Percentiles rank a stretch among this genome's conserved stretches.
phyloP scores from a whole-genome alignment of 805 yeast genomes.

The Hanseniaspora valbyensis region DNA sequence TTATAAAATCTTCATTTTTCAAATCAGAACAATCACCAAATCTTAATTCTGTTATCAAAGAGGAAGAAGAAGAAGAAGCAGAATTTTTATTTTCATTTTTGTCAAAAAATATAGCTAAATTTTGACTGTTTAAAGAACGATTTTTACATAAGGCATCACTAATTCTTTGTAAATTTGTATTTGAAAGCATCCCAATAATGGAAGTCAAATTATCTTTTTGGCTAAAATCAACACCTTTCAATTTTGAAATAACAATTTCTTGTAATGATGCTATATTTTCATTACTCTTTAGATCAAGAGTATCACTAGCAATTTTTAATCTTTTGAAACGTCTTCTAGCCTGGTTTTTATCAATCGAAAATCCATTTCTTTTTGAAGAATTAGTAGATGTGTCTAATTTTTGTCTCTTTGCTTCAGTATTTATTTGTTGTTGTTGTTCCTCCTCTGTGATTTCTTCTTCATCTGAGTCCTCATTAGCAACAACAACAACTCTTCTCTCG shows the following conservation, averaged over 20 bases:
- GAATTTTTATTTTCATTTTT: too few relatives aligned
- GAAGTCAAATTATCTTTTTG: slow-evolving; percentile 53
- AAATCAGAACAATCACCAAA: slow-evolving; percentile 91
- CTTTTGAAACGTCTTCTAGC: slow-evolving; percentile 19
- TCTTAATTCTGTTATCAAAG: slow-evolving; percentile 42
- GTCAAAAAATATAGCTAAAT: slow-evolving; percentile 62
- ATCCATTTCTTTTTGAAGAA: not conserved
- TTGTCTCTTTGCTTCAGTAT: slow-evolving; percentile 20
- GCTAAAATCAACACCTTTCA: slow-evolving; percentile 26
- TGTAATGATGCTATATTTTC: slow-evolving; percentile 61
- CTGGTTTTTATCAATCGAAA: slow-evolving; percentile 10
- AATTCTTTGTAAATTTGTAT: slow-evolving; percentile 56
- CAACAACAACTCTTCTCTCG: slow-evolving; percentile 1
- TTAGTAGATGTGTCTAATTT: not conserved
- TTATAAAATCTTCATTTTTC: slow-evolving; percentile 49
- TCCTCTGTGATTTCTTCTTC: slow-evolving; percentile 20
- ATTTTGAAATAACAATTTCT: slow-evolving; percentile 59
- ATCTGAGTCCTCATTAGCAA: slow-evolving; percentile 17
- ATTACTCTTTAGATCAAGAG: slow-evolving; percentile 54
- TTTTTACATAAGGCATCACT: slow-evolving; percentile 70
- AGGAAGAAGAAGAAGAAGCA: too few relatives aligned
- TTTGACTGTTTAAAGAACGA: slow-evolving; percentile 62
- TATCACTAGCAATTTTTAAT: slow-evolving; percentile 67
- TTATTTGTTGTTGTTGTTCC: too few relatives aligned
- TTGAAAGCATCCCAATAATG: slow-evolving; percentile 77